A percentile compares a stretch with the other conserved stretches of the same genome.
phyloP scores from a whole-genome alignment of 495 filamentous ascomycete genomes.

The Alectoria sarmentosa region DNA sequence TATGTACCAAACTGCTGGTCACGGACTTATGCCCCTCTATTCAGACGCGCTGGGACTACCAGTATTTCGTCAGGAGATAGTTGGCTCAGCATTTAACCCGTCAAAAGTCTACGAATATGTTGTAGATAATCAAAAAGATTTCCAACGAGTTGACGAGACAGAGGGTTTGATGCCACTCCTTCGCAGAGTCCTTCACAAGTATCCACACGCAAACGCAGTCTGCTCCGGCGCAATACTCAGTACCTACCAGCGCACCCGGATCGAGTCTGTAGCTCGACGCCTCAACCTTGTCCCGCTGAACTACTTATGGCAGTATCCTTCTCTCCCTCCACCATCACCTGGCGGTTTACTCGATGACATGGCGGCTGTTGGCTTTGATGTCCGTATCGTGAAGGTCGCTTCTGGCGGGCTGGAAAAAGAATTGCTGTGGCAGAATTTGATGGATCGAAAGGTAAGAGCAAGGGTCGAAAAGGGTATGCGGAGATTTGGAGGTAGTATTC shows the following conservation, averaged over 20 bases:
- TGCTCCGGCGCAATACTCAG: slow-evolving; percentile 88
- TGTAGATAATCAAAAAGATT: not conserved
- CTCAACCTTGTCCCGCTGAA: slow-evolving; percentile 73
- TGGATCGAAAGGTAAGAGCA: slow-evolving; percentile 41
- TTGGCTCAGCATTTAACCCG: slow-evolving; percentile 57
- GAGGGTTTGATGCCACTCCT: slow-evolving; percentile 77
- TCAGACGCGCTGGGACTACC: slow-evolving; percentile 67
- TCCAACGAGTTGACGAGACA: slow-evolving; percentile 60
- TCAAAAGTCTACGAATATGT: slow-evolving; percentile 48
- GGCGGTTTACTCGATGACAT: slow-evolving; percentile 71
- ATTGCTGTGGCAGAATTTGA: slow-evolving; percentile 79
- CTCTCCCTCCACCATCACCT: slow-evolving; percentile 46
- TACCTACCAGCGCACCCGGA: slow-evolving; percentile 88
- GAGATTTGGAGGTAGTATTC: slow-evolving; percentile 60
- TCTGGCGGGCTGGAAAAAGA: slow-evolving; percentile 78
- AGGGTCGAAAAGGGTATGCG: slow-evolving; percentile 55
- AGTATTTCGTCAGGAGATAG: slow-evolving; percentile 69
- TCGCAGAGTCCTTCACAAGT: slow-evolving; percentile 46
- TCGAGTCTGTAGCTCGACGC: slow-evolving; percentile 78
- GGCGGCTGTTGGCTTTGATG: slow-evolving; percentile 65
- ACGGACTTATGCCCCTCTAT: slow-evolving; percentile 81
- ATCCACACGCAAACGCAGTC: slow-evolving; percentile 77
- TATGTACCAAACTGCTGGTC: slow-evolving; percentile 99
- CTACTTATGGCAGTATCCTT: slow-evolving; percentile 85
- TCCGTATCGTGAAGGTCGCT: slow-evolving; percentile 88